These are phyloP conservation scores for Corylus americana DNA, from an alignment of 306 rosid species.

Conservation along the genomic window DNA sequence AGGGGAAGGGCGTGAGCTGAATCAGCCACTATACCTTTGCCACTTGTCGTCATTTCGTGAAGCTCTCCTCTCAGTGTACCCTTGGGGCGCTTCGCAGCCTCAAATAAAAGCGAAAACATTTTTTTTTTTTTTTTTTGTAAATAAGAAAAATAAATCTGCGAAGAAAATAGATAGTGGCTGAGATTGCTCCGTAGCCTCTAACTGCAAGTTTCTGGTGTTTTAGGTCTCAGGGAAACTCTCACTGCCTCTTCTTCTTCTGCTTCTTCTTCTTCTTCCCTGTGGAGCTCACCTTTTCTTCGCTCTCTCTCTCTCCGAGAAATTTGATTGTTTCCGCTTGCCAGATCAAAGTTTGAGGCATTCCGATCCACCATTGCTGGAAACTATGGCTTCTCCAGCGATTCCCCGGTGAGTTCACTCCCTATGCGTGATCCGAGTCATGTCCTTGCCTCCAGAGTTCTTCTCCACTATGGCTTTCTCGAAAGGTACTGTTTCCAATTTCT, in stretches of 20 bases:
- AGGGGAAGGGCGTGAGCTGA: conserved; percentile 29
- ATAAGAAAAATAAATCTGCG: conserved; percentile 30
- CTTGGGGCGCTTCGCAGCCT: conserved; percentile 41
- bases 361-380: conserved; percentile 34
- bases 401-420: conserved; percentile 31
- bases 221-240: conserved; percentile 21
- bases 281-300: background rate
- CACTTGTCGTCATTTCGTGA: conserved; percentile 48
- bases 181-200: conserved; percentile 51
- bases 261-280: conserved; percentile 3
- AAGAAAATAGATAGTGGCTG: conserved; percentile 78
- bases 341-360: conserved; percentile 23
- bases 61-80: background rate
- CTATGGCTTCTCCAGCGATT: conserved; percentile 40
- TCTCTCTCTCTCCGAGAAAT: background rate
- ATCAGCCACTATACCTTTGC: conserved; percentile 35
- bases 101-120: conserved; percentile 31
- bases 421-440: conserved; percentile 29
- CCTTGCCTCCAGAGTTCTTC: conserved; percentile 17
- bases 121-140: background rate
- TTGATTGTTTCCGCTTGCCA: conserved; percentile 11
- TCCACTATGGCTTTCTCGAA: conserved; percentile 38
- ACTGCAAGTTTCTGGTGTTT: conserved; percentile 29
- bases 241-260: conserved; percentile 10
- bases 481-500: conserved; percentile 36